These are phyloP conservation scores for Diaporthe sp. DNA, from an alignment of 2,329 filamentous ascomycete genomes.

Conservation along the genomic window DNA sequence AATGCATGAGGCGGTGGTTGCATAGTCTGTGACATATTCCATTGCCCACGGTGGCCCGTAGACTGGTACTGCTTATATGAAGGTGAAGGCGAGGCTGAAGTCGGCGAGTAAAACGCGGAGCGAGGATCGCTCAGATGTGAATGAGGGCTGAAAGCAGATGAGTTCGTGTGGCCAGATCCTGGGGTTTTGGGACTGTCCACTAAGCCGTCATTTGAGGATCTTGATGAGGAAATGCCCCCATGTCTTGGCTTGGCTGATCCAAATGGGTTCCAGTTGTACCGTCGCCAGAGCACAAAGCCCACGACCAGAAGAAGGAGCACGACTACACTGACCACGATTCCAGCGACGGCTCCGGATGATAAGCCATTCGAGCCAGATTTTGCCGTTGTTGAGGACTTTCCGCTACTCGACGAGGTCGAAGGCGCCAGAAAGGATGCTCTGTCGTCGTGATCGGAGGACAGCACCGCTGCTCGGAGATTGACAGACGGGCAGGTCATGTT, in stretches of 20 bases:
- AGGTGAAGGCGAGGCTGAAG: neutral
- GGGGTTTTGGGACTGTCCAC: neutral
- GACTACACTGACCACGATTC: constrained; percentile 36
- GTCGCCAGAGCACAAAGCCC: constrained; percentile 21
- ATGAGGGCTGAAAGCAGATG: neutral
- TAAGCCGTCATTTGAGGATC: neutral
- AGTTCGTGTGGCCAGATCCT: neutral
- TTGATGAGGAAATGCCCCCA: neutral
- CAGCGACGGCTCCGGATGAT: constrained; percentile 38
- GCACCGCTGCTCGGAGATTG: constrained; percentile 44
- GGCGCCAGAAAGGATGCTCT: constrained; percentile 42
- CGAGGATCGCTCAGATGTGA: neutral
- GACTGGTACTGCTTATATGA: neutral
- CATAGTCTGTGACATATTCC: neutral
- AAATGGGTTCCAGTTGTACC: constrained; percentile 19
- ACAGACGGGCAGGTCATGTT: constrained; percentile 44
- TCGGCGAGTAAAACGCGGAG: neutral
- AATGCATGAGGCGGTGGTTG: neutral
- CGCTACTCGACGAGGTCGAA: neutral
- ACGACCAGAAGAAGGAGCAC: constrained; percentile 32
- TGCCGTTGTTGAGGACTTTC: neutral
- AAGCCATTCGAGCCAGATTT: constrained; percentile 8
- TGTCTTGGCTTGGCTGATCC: neutral
- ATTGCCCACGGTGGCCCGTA: neutral
- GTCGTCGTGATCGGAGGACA: constrained; percentile 43